These are phyloP conservation scores for Begonia peltatifolia DNA, from an alignment of 306 rosid species.

Conservation along the genomic window DNA sequence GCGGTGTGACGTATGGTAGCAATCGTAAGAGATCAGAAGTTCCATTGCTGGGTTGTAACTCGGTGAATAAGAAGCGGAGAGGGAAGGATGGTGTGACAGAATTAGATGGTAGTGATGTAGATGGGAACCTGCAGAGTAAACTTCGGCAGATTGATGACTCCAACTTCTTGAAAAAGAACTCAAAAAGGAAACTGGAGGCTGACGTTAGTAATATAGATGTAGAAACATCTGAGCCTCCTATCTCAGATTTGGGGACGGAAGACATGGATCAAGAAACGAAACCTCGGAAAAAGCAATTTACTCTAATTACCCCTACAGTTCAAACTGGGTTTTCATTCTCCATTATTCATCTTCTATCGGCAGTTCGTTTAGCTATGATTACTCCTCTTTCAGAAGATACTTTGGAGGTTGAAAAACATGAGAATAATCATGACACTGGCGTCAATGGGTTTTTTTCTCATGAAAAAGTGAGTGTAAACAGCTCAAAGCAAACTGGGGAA, in stretches of 20 bases:
- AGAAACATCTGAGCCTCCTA: slow-evolving; percentile 44
- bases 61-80: slow-evolving; percentile 52
- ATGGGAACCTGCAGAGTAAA: slow-evolving; percentile 29
- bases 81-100: slow-evolving; percentile 34
- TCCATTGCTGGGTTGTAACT: slow-evolving; percentile 55
- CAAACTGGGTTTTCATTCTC: slow-evolving; percentile 95
- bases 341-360: slow-evolving; percentile 83
- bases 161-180: slow-evolving; percentile 38
- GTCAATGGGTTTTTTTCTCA: slow-evolving; percentile 25
- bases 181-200: slow-evolving; percentile 55
- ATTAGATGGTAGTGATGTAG: slow-evolving; percentile 33
- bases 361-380: slow-evolving; percentile 86
- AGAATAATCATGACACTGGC: slow-evolving; percentile 26
- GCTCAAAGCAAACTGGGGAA: slow-evolving; percentile 35
- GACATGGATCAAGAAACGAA: slow-evolving; percentile 67
- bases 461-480: slow-evolving; percentile 25
- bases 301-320: slow-evolving; percentile 81
- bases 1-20: slow-evolving; percentile 23
- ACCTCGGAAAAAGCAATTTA: slow-evolving; percentile 72
- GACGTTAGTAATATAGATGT: slow-evolving; percentile 43
- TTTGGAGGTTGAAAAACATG: slow-evolving; percentile 35
- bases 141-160: slow-evolving; percentile 29
- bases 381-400: slow-evolving; percentile 51
- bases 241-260: slow-evolving; percentile 31
- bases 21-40: slow-evolving; percentile 52